Conservation (phyloP, 2,329 filamentous ascomycete genomes). For the Calonectria pteridis region DNA sequence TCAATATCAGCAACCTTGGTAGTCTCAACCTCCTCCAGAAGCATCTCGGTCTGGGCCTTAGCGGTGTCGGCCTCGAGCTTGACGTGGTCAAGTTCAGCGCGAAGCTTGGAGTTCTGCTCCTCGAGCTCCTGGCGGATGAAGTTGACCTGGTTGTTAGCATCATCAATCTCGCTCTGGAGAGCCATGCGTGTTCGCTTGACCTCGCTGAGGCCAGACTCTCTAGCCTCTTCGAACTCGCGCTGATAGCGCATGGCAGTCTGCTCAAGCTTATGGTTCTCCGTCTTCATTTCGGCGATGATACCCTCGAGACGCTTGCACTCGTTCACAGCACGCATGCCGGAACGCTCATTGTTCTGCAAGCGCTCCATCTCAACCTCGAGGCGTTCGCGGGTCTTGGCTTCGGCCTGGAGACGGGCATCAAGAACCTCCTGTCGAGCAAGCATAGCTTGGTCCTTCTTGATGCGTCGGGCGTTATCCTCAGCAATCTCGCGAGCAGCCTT, state of each 20-base stretch:
- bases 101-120: constrained; percentile 78
- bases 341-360: constrained; percentile 73
- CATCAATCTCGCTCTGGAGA: constrained; percentile 85
- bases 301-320: constrained; percentile 72
- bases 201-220: constrained; percentile 83
- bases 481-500: constrained; percentile 82
- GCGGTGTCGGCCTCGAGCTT: constrained; percentile 84
- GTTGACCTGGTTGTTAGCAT: constrained; percentile 88
- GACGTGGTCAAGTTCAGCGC: constrained; percentile 81
- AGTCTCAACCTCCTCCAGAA: constrained; percentile 83
- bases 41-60: constrained; percentile 84
- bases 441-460: constrained; percentile 82
- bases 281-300: constrained; percentile 67
- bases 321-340: constrained; percentile 72
- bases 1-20: constrained; percentile 71
- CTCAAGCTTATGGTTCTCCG: constrained; percentile 80
- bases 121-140: constrained; percentile 85
- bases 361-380: constrained; percentile 76
- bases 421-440: constrained; percentile 84
- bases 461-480: constrained; percentile 83
- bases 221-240: constrained; percentile 86
- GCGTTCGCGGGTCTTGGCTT: constrained; percentile 76
- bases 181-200: constrained; percentile 83
- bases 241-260: constrained; percentile 77
- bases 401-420: constrained; percentile 80